Conservation (phyloP, 805 yeast genomes). For the Nadsonia fulvescens region DNA sequence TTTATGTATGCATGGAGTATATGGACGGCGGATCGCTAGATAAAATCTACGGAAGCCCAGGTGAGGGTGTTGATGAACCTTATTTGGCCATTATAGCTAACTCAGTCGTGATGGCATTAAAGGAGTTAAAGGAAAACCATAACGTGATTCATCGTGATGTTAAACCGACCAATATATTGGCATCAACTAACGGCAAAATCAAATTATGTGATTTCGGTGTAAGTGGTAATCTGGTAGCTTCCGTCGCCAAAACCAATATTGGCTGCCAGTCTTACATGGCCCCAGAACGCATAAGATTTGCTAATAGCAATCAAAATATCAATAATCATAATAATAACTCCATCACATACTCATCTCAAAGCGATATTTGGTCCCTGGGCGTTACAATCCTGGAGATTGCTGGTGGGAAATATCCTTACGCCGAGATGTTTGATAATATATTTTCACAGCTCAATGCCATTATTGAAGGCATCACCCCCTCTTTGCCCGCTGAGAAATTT, state of each 20-base stretch:
- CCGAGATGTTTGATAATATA: slow-evolving; percentile 77
- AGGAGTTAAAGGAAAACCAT: slow-evolving; percentile 71
- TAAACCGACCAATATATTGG: slow-evolving; percentile 85
- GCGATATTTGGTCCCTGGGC: slow-evolving; percentile 93
- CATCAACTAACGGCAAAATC: slow-evolving; percentile 68
- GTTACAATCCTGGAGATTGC: slow-evolving; percentile 81
- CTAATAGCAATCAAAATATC: too few species aligned
- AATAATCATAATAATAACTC: slow-evolving; percentile 16
- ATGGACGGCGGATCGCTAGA: slow-evolving; percentile 96
- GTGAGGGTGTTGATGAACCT: slow-evolving; percentile 61
- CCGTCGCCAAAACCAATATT: slow-evolving; percentile 84
- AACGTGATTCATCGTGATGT: slow-evolving; percentile 93
- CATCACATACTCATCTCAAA: slow-evolving; percentile 59
- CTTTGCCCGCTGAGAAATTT: slow-evolving; percentile 41
- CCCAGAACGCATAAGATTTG: slow-evolving; percentile 72
- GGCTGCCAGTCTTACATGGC: slow-evolving; percentile 99
- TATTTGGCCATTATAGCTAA: slow-evolving; percentile 66
- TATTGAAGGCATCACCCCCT: slow-evolving; percentile 83
- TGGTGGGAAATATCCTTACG: slow-evolving; percentile 82
- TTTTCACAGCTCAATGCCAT: slow-evolving; percentile 87
- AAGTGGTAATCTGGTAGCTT: slow-evolving; percentile 84
- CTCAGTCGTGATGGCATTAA: slow-evolving; percentile 64
- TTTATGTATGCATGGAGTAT: slow-evolving; percentile 93
- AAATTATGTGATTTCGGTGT: slow-evolving; percentile 95
- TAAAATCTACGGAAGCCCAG: slow-evolving; percentile 62